Evolutionary conservation across 805 yeast species (phyloP).

Genomic region (Diddensiella transvaalensis): DNA sequence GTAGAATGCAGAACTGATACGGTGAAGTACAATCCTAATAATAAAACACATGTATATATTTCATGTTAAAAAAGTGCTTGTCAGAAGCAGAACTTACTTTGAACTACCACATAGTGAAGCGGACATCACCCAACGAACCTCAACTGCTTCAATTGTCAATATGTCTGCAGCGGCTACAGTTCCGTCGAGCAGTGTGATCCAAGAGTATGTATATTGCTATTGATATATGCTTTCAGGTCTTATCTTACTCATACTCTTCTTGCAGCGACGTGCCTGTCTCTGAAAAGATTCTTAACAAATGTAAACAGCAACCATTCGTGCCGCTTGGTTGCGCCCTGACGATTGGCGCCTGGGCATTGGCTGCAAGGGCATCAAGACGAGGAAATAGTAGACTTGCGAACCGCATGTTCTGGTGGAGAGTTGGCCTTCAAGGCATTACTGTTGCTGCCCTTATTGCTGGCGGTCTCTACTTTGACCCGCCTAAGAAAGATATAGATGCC

Average conservation of each 20-base stretch:
- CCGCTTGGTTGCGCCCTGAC: conserved; percentile 81
- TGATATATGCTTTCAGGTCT: not conserved
- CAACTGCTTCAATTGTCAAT: too few relatives aligned
- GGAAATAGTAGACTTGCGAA: conserved; percentile 79
- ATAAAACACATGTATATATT: too few relatives aligned
- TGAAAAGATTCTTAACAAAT: conserved; percentile 36
- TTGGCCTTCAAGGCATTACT: conserved; percentile 80
- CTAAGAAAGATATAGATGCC: conserved; percentile 28
- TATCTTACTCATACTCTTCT: too few relatives aligned
- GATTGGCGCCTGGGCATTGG: conserved; percentile 72
- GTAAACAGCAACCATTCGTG: conserved; percentile 84
- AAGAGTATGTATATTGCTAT: not conserved
- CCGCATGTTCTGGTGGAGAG: conserved; percentile 85
- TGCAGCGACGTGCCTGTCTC: conserved; percentile 14
- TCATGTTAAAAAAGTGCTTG: too few relatives aligned
- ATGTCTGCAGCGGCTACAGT: not conserved
- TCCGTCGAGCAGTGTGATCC: not conserved
- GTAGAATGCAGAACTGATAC: too few relatives aligned
- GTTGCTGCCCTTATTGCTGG: conserved; percentile 79
- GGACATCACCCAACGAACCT: not conserved
- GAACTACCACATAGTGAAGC: too few relatives aligned
- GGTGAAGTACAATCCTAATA: too few relatives aligned
- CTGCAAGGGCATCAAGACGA: conserved; percentile 67
- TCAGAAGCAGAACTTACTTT: too few relatives aligned
- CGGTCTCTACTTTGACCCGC: conserved; percentile 58